Evolutionary conservation across 192 early-diverging fungal genomes (phyloP), one percentile per base, ranked within the genome.

Genomic region (Chytriomyces confervae): DNA sequence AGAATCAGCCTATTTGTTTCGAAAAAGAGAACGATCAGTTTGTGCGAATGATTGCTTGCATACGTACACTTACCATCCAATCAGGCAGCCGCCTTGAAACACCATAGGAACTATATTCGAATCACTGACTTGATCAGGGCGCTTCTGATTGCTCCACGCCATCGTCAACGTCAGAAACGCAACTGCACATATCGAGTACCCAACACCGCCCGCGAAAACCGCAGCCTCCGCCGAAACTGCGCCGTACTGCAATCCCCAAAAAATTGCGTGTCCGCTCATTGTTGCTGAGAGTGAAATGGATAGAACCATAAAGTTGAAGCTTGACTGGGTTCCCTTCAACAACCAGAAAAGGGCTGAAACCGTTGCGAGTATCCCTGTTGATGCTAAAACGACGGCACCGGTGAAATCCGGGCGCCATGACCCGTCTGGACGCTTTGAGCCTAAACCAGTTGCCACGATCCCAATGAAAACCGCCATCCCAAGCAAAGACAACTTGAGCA

Each of bases 31-130:
- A 10, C 18, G 51, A 53, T 18, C 18, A 8, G 51, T 53, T 53
- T 18, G 51, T 53, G 18, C 8, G 51, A 53, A 18, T 53, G 51
- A 18, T 18, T 53, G 8, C n/a, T n/a, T n/a, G n/a, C n/a, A n/a
- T n/a, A n/a, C n/a, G n/a, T n/a, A n/a, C n/a, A n/a, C 9, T 53
- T 53, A 63, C 74, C 74, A 76, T 23, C 74, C 74, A 65, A 76
- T 64, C 10, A 66, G 16, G 20, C 74, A 51, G 7, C 49, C 23
- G 45, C 43, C 7, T 50, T 76, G 74, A 48, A 43, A 63, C 13
- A 76, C 8, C 7, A 29, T 65, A 46, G 74, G 74, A 23, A 76
- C 45, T 23, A 63, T 76, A 47, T 63, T 27, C 27, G 45, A 44
- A 51, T 76, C 74, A 5, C 74, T 50, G 6, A 53, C 23, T 9